A percentile compares a stretch with the other conserved stretches of the same genome.
Conservation (phyloP, 345 rosid species). For the Citrus medica region DNA sequence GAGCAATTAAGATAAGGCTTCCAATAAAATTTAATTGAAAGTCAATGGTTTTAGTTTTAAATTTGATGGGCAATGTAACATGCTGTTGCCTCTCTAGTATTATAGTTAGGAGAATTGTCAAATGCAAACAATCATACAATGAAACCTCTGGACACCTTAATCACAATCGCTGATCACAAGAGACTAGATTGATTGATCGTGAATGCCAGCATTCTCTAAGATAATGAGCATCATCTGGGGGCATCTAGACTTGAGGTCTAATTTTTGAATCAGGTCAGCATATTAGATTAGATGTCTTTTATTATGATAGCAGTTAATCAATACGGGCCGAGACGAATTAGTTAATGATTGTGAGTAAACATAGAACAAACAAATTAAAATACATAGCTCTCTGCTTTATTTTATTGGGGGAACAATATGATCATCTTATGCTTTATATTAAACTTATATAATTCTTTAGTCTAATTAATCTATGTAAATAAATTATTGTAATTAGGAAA, state of each 20-base stretch:
- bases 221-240: not conserved
- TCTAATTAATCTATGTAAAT: too few relatives aligned
- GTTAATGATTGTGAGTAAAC: too few relatives aligned
- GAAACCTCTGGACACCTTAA: too few relatives aligned
- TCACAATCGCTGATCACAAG: not conserved
- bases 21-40: not conserved
- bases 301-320: too few relatives aligned
- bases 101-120: not conserved
- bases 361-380: too few relatives aligned
- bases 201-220: not conserved
- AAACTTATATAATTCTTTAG: too few relatives aligned
- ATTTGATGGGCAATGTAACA: not conserved
- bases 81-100: not conserved
- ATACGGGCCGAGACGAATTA: too few relatives aligned
- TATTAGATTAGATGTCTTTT: too few relatives aligned
- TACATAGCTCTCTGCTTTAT: too few relatives aligned
- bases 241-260: not conserved
- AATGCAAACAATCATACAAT: not conserved
- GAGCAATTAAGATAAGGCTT: constrained; percentile 11
- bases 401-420: too few relatives aligned
- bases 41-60: constrained; percentile 2
- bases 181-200: not conserved
- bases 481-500: too few relatives aligned
- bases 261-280: not conserved
- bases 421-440: too few relatives aligned